Percentiles rank a stretch among this genome's conserved stretches.
These are phyloP conservation scores for Stellera chamaejasme DNA, from an alignment of 345 rosid genomes.

Conservation along the genomic window DNA sequence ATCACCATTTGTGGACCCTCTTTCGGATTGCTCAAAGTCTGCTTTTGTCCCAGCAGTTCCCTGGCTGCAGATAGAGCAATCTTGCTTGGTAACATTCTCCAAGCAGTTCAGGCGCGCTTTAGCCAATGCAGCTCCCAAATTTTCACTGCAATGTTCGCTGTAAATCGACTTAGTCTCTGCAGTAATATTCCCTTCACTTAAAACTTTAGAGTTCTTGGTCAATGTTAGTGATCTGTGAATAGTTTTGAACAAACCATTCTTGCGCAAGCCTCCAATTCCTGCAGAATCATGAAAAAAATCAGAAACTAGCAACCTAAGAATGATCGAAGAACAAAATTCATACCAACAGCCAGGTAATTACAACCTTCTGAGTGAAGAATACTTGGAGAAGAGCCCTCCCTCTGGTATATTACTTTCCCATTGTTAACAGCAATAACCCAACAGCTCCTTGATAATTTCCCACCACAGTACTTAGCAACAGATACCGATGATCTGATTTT, in stretches of 20 bases:
- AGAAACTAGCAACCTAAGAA: background rate
- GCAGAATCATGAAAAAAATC: background rate
- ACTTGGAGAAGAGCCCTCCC: conserved; percentile 41
- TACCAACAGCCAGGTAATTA: background rate
- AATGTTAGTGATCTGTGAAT: conserved; percentile 45
- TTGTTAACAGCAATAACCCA: conserved; percentile 65
- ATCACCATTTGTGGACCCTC: conserved; percentile 13
- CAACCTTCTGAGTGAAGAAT: conserved; percentile 36
- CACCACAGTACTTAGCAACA: conserved; percentile 81
- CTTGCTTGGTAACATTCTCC: conserved; percentile 21
- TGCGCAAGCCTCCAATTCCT: conserved; percentile 42
- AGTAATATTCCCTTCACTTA: conserved; percentile 25
- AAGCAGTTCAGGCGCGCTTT: conserved; percentile 25
- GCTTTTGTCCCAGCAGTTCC: conserved; percentile 17
- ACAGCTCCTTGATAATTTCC: conserved; percentile 47
- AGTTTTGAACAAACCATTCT: conserved; percentile 39
- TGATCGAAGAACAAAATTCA: background rate
- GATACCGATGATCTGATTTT: conserved; percentile 54
- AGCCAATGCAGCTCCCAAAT: conserved; percentile 33
- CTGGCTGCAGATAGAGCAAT: conserved; percentile 56
- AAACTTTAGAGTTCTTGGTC: conserved; percentile 38
- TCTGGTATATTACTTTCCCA: conserved; percentile 64
- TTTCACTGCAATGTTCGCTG: conserved; percentile 24
- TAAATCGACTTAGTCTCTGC: conserved; percentile 9
- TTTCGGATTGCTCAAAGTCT: conserved; percentile 18